Evolutionary conservation across 2,329 filamentous ascomycete genomes (phyloP).

Genomic region (Penicillium glabrum): DNA sequence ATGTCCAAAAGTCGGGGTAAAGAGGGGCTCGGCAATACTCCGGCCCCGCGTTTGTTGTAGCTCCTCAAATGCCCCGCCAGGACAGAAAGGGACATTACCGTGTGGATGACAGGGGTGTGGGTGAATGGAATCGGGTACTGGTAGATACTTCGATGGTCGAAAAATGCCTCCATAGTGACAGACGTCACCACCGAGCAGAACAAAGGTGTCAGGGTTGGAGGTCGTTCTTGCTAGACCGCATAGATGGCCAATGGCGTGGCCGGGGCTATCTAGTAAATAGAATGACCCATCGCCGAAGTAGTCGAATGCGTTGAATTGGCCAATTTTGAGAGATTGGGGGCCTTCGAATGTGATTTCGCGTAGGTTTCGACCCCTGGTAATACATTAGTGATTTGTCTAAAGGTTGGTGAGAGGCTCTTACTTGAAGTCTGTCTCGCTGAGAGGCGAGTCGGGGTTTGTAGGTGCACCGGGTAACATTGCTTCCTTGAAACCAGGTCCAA

Average conservation of each 20-base stretch:
- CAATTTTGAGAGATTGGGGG: slow-evolving; percentile 7
- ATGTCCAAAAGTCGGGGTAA: slow-evolving; percentile 22
- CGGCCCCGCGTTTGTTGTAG: slow-evolving; percentile 13
- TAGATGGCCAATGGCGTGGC: slow-evolving; percentile 50
- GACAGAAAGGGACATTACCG: slow-evolving; percentile 1
- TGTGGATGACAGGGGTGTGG: too few species aligned
- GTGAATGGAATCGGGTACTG: too few species aligned
- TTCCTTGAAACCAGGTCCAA: slow-evolving; percentile 50
- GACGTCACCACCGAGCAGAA: slow-evolving; percentile 53
- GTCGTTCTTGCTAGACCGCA: slow-evolving; percentile 47
- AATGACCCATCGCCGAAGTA: slow-evolving; percentile 45
- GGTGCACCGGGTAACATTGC: slow-evolving; percentile 48
- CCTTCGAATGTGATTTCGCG: slow-evolving; percentile 28
- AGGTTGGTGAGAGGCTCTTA: neutral
- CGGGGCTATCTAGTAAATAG: slow-evolving; percentile 36
- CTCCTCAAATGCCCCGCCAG: slow-evolving; percentile 7
- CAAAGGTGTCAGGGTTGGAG: slow-evolving; percentile 39
- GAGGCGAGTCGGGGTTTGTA: slow-evolving; percentile 35
- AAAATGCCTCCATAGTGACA: slow-evolving; percentile 49
- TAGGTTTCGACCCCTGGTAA: neutral
- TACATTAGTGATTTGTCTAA: too few species aligned
- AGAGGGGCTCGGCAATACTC: slow-evolving; percentile 12
- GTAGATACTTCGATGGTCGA: slow-evolving; percentile 35
- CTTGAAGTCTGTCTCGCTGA: slow-evolving; percentile 41
- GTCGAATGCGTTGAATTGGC: slow-evolving; percentile 40